Percentiles rank a stretch among this genome's conserved stretches.
Conservation (phyloP, 2,329 filamentous ascomycete genomes). For the Rhynchosporium graminicola region DNA sequence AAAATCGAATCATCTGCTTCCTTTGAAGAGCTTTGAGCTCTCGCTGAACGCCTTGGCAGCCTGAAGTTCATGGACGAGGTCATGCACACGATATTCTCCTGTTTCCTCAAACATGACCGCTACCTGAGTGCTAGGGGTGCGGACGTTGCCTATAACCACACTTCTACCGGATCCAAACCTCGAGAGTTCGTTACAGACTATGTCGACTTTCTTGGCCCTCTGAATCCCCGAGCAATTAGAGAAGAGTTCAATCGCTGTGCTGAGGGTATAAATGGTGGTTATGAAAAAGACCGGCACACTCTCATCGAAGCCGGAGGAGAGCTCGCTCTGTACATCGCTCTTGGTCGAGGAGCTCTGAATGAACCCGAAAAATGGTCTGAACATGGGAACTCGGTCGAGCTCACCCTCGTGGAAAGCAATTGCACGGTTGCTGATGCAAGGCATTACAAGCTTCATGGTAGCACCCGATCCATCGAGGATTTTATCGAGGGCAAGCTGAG, state of each 20-base stretch:
- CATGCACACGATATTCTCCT: neutral
- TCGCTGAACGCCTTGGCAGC: conserved; percentile 1
- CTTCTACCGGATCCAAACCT: neutral
- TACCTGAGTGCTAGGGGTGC: neutral
- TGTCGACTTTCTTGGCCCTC: neutral
- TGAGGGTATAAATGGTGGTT: neutral
- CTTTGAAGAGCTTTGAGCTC: conserved; percentile 1
- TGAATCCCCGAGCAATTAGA: neutral
- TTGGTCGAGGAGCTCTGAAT: neutral
- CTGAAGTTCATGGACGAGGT: conserved; percentile 4
- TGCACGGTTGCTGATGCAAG: no score
- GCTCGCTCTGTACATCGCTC: neutral
- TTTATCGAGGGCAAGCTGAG: no score
- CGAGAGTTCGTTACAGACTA: neutral
- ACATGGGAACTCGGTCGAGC: no score
- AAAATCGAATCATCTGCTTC: neutral
- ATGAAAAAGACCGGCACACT: neutral
- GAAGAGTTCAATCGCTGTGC: neutral
- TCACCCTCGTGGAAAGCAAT: no score
- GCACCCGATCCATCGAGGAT: no score
- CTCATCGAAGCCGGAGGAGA: conserved; percentile 2
- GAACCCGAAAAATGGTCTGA: no score
- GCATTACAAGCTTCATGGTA: no score
- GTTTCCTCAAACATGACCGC: neutral
- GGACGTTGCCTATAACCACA: neutral